These are phyloP conservation scores for Aureobasidium melanogenum DNA, from an alignment of 2,329 filamentous ascomycete genomes.

Conservation along the genomic window DNA sequence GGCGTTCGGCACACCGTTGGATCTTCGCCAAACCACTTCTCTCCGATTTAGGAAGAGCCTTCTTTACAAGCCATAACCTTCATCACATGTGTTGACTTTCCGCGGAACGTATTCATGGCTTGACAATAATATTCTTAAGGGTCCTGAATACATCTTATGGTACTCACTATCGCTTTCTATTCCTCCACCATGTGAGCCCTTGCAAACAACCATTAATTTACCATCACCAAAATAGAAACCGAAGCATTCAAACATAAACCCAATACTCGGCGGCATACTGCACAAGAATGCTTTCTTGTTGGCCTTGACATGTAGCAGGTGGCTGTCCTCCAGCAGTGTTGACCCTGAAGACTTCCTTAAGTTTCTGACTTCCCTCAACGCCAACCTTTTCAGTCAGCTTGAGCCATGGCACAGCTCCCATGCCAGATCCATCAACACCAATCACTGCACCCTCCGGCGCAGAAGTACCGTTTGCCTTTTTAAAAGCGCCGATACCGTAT, in stretches of 20 bases:
- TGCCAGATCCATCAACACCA: slow-evolving; percentile 50
- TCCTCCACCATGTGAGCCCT: background rate
- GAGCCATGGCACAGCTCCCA: slow-evolving; percentile 71
- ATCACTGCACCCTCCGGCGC: slow-evolving; percentile 55
- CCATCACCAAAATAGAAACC: background rate
- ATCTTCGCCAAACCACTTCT: background rate
- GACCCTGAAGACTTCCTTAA: slow-evolving; percentile 73
- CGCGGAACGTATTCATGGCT: too few species aligned
- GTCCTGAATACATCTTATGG: too few species aligned
- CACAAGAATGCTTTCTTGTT: slow-evolving; percentile 57
- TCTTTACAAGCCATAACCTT: background rate
- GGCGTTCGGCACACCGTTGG: background rate
- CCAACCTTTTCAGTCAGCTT: slow-evolving; percentile 49
- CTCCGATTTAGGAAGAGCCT: background rate
- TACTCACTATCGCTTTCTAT: background rate
- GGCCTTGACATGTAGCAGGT: slow-evolving; percentile 62
- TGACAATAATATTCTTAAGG: too few species aligned
- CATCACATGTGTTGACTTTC: too few species aligned
- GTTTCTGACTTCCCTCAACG: slow-evolving; percentile 44
- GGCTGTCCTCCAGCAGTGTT: slow-evolving; percentile 74
- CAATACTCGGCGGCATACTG: slow-evolving; percentile 77
- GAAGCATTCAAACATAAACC: slow-evolving; percentile 36
- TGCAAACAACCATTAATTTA: background rate
- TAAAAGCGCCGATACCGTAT: slow-evolving; percentile 54
- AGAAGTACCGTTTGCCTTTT: slow-evolving; percentile 50